These are phyloP conservation scores for Talaromyces sp. DNA, from an alignment of 2,329 filamentous ascomycete species.

Conservation along the genomic window DNA sequence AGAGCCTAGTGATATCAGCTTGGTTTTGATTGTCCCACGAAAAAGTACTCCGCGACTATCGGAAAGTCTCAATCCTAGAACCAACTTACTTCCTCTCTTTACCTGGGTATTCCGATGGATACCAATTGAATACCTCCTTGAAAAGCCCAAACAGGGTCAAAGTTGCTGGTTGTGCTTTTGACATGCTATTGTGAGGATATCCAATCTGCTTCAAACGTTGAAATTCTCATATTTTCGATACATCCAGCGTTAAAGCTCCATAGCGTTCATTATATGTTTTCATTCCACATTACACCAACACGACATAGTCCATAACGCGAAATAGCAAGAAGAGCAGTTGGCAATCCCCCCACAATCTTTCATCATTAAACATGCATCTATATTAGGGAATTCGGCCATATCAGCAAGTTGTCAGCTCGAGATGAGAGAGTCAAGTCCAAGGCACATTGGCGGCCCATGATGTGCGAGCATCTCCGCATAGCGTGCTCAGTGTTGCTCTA, in stretches of 20 bases:
- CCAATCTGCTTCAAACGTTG: background rate
- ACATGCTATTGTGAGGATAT: background rate
- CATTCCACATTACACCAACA: too few species aligned
- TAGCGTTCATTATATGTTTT: too few species aligned
- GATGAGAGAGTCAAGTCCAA: too few species aligned
- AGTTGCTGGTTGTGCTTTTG: background rate
- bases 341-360: background rate
- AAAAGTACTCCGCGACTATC: too few species aligned
- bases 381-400: background rate
- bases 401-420: too few species aligned
- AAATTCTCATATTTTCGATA: too few species aligned
- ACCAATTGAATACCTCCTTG: constrained; percentile 30
- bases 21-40: too few species aligned
- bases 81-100: constrained; percentile 24
- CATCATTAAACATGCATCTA: background rate
- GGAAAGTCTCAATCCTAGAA: too few species aligned
- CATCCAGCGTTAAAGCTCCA: too few species aligned
- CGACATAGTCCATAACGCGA: too few species aligned
- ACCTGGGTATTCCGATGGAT: constrained; percentile 22
- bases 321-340: background rate
- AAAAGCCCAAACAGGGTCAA: constrained; percentile 15
- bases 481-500: background rate
- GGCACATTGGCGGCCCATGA: background rate
- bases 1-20: constrained; percentile 13
- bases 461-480: background rate